Base-by-base conservation (phyloP, 495 filamentous ascomycete genomes). In the Podospora sp. region DNA sequence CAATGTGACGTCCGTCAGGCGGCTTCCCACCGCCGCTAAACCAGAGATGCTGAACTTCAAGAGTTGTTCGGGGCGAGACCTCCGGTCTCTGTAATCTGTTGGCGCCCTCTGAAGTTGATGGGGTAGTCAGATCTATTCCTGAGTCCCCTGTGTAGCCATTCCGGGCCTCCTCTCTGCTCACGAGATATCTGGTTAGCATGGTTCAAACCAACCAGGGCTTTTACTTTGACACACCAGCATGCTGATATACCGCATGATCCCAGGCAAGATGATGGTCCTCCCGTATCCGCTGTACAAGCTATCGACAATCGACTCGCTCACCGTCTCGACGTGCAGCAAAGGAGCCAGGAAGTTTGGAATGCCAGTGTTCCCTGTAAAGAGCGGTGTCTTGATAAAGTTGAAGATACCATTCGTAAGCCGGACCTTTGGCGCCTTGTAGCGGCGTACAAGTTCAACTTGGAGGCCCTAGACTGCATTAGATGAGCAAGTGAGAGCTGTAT, bases 311-410 rank as follows among this genome's bases (percentile, higher is more conserved):
- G 69, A 62, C 65, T 81, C 74, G 35, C 68, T 71, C 0, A 78
- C 78, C 6, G 77, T 78, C 49, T 79, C 75, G 2, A 77, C 70
- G 63, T 80, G 74, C 21, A 81, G 46, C n/a, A 79, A 27, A 27
- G 79, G 78, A 29, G 71, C 68, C 1, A 79, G 1, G 26, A 80
- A 79, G 9, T 66, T 68, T 2, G 77, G 68, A 59, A 78, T 71
- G 18, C 70, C 69, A 9, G 72, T 72, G 24, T 72, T 63, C 0
- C 76, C 75, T 14, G 68, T 61, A 50, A 79, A 63, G 7, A 81
- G 55, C 9, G 78, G 75, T 20, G 78, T 79, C 27, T 73, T 71
- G 46, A 78, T 75, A 21, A 79, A 79, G 58, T 74, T 78, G 53
- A 74, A 69, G 20, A 77, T 69, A 0, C 68, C 73, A 12, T 74